phyloP scores from a whole-genome alignment of 768 basidiomycete species.

The Postia placenta region DNA sequence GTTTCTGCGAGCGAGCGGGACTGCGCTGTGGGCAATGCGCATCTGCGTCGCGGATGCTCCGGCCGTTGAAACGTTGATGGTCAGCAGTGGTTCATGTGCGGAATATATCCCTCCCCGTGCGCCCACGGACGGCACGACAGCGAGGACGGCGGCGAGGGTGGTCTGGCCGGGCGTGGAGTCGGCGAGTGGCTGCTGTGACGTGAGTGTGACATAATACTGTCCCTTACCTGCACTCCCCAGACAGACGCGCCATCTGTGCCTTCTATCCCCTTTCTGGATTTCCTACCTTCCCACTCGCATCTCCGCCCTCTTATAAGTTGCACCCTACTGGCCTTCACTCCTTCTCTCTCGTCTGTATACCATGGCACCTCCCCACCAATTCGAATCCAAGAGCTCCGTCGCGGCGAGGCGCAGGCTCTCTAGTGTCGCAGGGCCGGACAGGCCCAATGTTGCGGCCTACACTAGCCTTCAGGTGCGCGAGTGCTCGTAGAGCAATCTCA shows the following conservation, averaged over 20 bases:
- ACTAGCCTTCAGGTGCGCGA: slow-evolving; percentile 60
- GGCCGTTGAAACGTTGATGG: too few species aligned
- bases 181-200: neutral
- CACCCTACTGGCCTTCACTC: too few species aligned
- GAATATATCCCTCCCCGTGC: too few species aligned
- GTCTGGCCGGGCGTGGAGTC: slow-evolving; percentile 2
- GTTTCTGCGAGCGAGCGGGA: neutral
- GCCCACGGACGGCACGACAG: too few species aligned
- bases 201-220: slow-evolving; percentile 2
- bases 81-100: neutral
- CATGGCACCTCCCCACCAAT: slow-evolving; percentile 50
- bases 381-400: slow-evolving; percentile 59
- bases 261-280: neutral
- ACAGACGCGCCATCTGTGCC: neutral
- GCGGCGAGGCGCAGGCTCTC: slow-evolving; percentile 67
- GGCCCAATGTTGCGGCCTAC: slow-evolving; percentile 51
- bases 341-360: slow-evolving; percentile 22
- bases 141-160: neutral
- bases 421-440: slow-evolving; percentile 39
- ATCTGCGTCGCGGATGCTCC: too few species aligned
- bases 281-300: slow-evolving; percentile 3
- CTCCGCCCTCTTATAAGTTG: too few species aligned
- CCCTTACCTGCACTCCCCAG: neutral
- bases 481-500: neutral
- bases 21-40: neutral